Evolutionary conservation across 1,139 yeast genomes (phyloP), one percentile per base, ranked within the genome.

Genomic region (Zhuliangozyma blackwelliae): DNA sequence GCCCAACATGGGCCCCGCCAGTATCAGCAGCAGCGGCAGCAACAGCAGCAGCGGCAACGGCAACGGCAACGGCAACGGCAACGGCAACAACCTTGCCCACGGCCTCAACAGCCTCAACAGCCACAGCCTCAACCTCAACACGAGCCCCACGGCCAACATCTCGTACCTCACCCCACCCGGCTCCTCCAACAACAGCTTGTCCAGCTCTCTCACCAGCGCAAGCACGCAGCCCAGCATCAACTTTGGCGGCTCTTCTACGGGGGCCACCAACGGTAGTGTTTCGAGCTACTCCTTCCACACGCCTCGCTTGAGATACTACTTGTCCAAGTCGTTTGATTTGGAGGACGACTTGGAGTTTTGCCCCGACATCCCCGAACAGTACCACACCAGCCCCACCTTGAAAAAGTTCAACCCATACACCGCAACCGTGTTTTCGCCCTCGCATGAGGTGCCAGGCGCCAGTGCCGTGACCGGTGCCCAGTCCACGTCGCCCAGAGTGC

Each of bases 341-440:
- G 84, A 79, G 51, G 86, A 79, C 51, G 86, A 79, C 52, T 52
- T 78, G 54, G 84, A 79, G 55, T 79, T 79, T 49, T 78, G 84
- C 47, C 85, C 85, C 1, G 83, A 78, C 45, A 77, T 66, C 39
- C 70, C 58, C 16, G 53, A 62, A 43, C 46, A 47, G 28, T 41
- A 43, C 20, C 44, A 47, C 27, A 37, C 29, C 47, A 48, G 47
- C 51, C 65, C 65, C n/a, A 49, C 55, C 2, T 40, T 50, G 13
- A 61, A 57, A 43, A 76, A 70, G 52, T 78, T 77, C 57, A 77
- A 79, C 51, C 82, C 83, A 3, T 77, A 77, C 52, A 76, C 82
- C 3, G 77, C 82, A 1, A 56, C 73, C 27, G 66, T 74, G 2
- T 78, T 77, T 48, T 71, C 79, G 19, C 84, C 83, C 22, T 53